Evolutionary conservation across 768 basidiomycete species (phyloP).

Genomic region (Hypholoma fasciculare): DNA sequence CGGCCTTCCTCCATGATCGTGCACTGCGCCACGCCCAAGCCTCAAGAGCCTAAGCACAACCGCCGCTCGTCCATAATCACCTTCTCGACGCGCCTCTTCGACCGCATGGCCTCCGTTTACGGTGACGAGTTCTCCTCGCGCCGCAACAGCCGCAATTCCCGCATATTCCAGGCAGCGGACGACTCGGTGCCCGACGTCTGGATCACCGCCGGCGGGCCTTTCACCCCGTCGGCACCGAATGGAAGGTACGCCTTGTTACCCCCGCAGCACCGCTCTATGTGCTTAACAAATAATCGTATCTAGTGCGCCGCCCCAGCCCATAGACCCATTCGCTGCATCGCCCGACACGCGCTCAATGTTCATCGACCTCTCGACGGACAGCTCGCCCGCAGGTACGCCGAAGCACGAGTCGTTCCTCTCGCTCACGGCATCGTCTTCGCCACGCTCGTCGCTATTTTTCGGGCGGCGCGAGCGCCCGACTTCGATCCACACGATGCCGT

Average conservation of each 20-base stretch:
- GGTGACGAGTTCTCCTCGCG: conserved; percentile 20
- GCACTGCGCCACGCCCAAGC: conserved; percentile 10
- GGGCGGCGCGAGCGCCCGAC: conserved; percentile 20
- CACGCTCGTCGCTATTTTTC: conserved; percentile 20
- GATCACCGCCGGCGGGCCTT: conserved; percentile 33
- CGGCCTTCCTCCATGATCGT: conserved; percentile 31
- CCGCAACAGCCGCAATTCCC: conserved; percentile 11
- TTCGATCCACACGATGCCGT: conserved; percentile 27
- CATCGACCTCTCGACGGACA: conserved; percentile 34
- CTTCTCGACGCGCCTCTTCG: conserved; percentile 35
- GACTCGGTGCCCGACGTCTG: conserved; percentile 27
- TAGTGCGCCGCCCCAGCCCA: conserved; percentile 17
- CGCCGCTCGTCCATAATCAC: conserved; percentile 33
- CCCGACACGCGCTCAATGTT: conserved; percentile 45
- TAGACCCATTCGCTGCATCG: conserved; percentile 42
- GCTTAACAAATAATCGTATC: not conserved
- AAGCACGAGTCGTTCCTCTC: conserved; percentile 44
- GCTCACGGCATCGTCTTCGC: conserved; percentile 32
- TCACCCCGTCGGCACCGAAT: conserved; percentile 23
- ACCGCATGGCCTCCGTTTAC: conserved; percentile 24
- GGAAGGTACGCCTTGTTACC: conserved; percentile 18
- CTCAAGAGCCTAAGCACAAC: conserved; percentile 10
- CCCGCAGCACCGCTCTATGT: not conserved
- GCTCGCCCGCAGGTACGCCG: conserved; percentile 18
- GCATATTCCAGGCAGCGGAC: conserved; percentile 10